Conservation (phyloP, 805 yeast species). For the Scheffersomyces lignosus region DNA sequence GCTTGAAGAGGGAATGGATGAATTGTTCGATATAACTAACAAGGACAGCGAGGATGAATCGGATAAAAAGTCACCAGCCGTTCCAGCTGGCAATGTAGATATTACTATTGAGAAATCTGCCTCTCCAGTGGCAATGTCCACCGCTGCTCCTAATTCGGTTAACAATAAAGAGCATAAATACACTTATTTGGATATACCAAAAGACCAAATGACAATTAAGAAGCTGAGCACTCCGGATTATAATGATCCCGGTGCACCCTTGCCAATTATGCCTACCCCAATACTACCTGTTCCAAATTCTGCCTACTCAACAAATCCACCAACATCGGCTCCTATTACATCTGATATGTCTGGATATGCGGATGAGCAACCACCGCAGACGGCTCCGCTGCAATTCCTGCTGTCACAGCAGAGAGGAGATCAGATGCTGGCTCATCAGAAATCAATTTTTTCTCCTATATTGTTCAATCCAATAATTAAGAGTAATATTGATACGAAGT, state of each 20-base stretch:
- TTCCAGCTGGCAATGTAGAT: background rate
- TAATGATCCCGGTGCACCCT: conserved; percentile 83
- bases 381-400: background rate
- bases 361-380: background rate
- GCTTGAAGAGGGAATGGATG: too few relatives aligned
- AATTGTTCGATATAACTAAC: background rate
- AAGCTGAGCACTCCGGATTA: conserved; percentile 50
- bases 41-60: background rate
- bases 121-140: background rate
- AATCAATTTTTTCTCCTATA: conserved; percentile 79
- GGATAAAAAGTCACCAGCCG: background rate
- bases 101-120: too few relatives aligned
- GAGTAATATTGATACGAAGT: conserved; percentile 78
- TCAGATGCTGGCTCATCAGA: conserved; percentile 18
- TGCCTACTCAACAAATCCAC: background rate
- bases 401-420: background rate
- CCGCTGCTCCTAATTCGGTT: background rate
- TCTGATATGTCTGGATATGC: background rate
- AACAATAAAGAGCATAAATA: background rate
- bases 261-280: conserved; percentile 57
- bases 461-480: conserved; percentile 78
- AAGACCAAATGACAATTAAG: conserved; percentile 56
- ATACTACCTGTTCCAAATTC: conserved; percentile 29
- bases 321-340: conserved; percentile 6
- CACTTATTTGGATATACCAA: conserved; percentile 50